Evolutionary conservation across 148 eudicot species (phyloP).

Genomic region (Rhododendron kiyosumense): DNA sequence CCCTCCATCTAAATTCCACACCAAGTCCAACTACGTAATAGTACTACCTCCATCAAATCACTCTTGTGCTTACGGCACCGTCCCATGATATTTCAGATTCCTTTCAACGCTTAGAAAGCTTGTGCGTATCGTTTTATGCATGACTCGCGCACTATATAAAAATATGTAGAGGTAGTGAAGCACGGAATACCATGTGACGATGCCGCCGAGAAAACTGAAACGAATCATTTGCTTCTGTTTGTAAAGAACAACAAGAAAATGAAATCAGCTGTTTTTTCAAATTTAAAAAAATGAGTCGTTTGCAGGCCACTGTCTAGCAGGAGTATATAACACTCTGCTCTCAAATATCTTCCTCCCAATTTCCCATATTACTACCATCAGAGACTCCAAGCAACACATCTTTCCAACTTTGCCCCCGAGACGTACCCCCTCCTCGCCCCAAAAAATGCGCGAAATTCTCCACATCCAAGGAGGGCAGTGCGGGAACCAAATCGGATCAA

Average conservation of each 20-base stretch:
- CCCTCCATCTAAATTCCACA: neutral
- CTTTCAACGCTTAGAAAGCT: neutral
- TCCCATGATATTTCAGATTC: neutral
- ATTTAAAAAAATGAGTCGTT: neutral
- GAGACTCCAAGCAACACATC: too few relatives aligned
- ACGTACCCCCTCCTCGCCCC: neutral
- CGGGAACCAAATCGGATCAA: conserved; percentile 37
- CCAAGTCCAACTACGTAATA: neutral
- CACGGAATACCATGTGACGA: neutral
- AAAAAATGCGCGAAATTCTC: conserved; percentile 28
- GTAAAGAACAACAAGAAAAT: neutral
- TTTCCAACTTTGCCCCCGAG: conserved; percentile 11
- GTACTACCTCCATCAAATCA: neutral
- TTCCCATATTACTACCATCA: neutral
- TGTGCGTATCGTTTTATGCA: neutral
- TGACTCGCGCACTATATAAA: neutral
- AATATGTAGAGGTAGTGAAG: neutral
- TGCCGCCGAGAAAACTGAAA: neutral
- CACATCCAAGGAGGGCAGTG: conserved; percentile 39
- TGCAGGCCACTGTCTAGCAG: neutral
- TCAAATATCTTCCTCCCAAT: neutral
- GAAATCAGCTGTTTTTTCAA: neutral
- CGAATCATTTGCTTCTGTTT: neutral
- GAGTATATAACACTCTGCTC: neutral
- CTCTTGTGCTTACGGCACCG: neutral